A percentile compares a stretch with the other conserved stretches of the same genome.
These are phyloP conservation scores for Gossypium lobatum DNA, from an alignment of 441 rosid genomes.

Conservation along the genomic window DNA sequence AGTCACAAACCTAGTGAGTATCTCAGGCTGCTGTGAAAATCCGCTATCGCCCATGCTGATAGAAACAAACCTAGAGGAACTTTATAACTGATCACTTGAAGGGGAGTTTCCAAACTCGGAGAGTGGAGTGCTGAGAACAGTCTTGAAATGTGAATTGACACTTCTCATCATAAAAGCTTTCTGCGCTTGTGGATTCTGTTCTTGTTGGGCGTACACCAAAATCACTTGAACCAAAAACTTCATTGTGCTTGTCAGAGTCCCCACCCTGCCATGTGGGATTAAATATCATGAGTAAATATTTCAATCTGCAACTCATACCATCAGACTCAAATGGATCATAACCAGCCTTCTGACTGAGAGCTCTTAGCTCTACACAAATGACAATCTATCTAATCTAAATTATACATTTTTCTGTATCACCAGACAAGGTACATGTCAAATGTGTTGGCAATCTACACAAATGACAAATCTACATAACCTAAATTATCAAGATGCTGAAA, in stretches of 20 bases:
- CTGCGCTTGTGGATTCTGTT: constrained; percentile 59
- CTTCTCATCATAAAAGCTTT: constrained; percentile 42
- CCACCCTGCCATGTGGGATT: constrained; percentile 34
- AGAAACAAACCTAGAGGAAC: constrained; percentile 84
- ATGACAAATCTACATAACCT: not conserved
- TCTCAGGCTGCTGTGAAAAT: constrained; percentile 51
- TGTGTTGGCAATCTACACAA: not conserved
- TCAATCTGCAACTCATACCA: not conserved
- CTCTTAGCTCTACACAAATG: not conserved
- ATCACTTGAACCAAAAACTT: constrained; percentile 57
- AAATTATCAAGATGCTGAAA: not conserved
- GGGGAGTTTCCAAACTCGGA: constrained; percentile 82
- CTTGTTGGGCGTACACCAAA: constrained; percentile 45
- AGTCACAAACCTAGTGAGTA: constrained; percentile 55
- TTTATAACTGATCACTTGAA: constrained; percentile 59
- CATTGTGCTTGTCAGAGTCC: constrained; percentile 32
- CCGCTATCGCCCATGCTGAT: constrained; percentile 56
- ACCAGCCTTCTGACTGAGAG: not conserved
- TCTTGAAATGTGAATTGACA: constrained; percentile 72
- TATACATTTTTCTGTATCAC: not conserved
- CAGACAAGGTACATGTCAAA: not conserved
- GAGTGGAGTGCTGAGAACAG: constrained; percentile 75
- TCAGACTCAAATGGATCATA: not conserved
- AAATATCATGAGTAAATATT: not conserved
- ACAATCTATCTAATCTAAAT: no score